phyloP scores from a whole-genome alignment of 768 basidiomycete species.

The Kwoniella sp. region DNA sequence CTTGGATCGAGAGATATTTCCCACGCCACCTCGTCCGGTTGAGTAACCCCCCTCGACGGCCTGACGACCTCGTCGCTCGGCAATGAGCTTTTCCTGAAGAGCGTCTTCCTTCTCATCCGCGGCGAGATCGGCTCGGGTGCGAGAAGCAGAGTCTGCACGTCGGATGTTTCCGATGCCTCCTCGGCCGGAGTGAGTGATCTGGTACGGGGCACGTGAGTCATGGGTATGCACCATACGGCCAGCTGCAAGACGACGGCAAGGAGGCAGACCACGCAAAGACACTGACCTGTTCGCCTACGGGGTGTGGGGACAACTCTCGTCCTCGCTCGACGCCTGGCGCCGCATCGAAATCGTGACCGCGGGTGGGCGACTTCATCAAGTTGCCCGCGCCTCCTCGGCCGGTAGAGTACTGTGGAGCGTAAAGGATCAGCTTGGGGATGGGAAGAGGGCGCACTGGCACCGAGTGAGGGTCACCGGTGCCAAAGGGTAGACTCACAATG shows the following conservation, averaged over 20 bases:
- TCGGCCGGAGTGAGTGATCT: constrained; percentile 58
- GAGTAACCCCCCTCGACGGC: constrained; percentile 36
- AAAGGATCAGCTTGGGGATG: neutral
- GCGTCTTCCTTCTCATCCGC: constrained; percentile 20
- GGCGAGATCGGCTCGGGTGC: constrained; percentile 51
- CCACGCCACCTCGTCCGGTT: constrained; percentile 49
- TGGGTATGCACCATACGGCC: neutral
- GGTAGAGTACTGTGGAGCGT: constrained; percentile 32
- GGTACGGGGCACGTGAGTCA: neutral
- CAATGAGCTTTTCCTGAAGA: constrained; percentile 39
- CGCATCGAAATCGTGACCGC: constrained; percentile 34
- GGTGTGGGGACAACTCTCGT: constrained; percentile 29
- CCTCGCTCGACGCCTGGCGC: constrained; percentile 38
- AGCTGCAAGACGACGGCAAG: neutral
- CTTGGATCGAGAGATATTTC: constrained; percentile 40
- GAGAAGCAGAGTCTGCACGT: constrained; percentile 58
- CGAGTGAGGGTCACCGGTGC: neutral
- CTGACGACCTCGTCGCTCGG: constrained; percentile 40
- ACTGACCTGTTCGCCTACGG: constrained; percentile 29
- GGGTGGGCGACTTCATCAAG: constrained; percentile 36
- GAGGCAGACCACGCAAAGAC: neutral
- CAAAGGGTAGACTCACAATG: constrained; percentile 25
- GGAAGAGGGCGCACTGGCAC: too few relatives aligned
- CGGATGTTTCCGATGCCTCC: constrained; percentile 78
- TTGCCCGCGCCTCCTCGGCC: constrained; percentile 48